Evolutionary conservation across 352 stramenopile genomes (phyloP), one percentile per base, ranked within the genome.

Genomic region (Globisporangium polare): DNA sequence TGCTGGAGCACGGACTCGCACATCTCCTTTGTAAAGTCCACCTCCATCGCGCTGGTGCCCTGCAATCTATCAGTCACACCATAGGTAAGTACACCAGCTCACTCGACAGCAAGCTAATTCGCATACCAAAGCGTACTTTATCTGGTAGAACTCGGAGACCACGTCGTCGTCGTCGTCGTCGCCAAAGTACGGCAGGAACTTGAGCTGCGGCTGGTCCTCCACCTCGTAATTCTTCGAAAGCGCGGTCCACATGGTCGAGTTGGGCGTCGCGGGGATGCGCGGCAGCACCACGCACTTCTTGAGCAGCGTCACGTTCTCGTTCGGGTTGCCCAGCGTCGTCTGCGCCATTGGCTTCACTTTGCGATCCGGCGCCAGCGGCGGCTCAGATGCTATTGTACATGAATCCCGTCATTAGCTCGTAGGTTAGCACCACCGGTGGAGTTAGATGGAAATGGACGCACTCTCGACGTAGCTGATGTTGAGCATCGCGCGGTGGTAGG

Each of bases 91-190:
- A 33, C 29, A 33, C 29, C 29, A 33, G 29, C 29, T 7, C 29
- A 33, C 29, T 33, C 5, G 8, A 33, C 29, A 33, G 29, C 29
- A 33, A 33, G 29, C 9, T 24, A 42, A 35, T 5, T 29, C 22
- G 29, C 5, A 35, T 24, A 37, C 18, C 18, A 8, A 7, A 3
- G 65, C 79, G 60, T 63, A 93, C 84, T 89, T 87, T 67, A 90
- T 83, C 50, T 95, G 73, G 58, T 96, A 94, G 50, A 89, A 90
- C 71, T 90, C 80, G 1, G 81, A 87, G 58, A 94, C 75, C 35
- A 90, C 78, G 62, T 92, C 90, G 20, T 94, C 83, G 18, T 86
- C 75, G 58, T 96, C 90, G 61, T 97, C 89, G 50, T 90, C 80
- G 7, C 78, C 80, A 72, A 88, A 89, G 64, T 88, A 89, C 41